A percentile compares a stretch with the other conserved stretches of the same genome.
Evolutionary conservation across 768 basidiomycete genomes (phyloP).

Genomic region (Trametes cubensis): DNA sequence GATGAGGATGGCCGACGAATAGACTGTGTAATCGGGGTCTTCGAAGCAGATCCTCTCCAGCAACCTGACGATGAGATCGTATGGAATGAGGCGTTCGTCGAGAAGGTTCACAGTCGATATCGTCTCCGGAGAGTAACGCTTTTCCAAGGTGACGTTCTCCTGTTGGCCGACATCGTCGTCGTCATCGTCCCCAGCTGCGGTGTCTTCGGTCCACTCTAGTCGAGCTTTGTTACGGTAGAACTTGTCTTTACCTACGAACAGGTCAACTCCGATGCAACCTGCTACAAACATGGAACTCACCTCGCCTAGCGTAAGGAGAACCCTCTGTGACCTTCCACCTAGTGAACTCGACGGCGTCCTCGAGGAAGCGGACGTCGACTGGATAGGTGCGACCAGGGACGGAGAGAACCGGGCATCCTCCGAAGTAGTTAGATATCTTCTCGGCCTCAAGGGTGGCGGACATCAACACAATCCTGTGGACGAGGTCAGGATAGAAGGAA

Average conservation of each 20-base stretch:
- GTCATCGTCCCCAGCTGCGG: conserved; percentile 61
- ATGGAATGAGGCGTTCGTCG: conserved; percentile 88
- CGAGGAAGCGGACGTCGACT: conserved; percentile 81
- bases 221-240: conserved; percentile 63
- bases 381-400: conserved; percentile 96
- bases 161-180: conserved; percentile 54
- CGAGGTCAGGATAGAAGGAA: not conserved
- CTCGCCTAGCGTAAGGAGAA: conserved; percentile 77
- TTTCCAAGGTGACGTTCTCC: conserved; percentile 61
- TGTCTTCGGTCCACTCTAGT: conserved; percentile 82
- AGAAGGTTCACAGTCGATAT: conserved; percentile 79
- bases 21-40: conserved; percentile 49
- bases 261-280: not conserved
- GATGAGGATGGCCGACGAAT: conserved; percentile 81
- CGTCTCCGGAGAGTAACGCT: conserved; percentile 78
- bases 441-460: conserved; percentile 93
- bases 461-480: conserved; percentile 84
- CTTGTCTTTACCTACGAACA: conserved; percentile 56
- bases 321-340: conserved; percentile 77
- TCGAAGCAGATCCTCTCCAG: conserved; percentile 84
- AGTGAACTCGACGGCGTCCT: conserved; percentile 87
- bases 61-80: conserved; percentile 83
- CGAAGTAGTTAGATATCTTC: conserved; percentile 87
- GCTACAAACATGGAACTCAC: conserved; percentile 44
- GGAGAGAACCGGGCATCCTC: conserved; percentile 78